Percentiles rank a stretch among this genome's conserved stretches.
phyloP scores from a whole-genome alignment of 1,284 basidiomycete genomes.

The Marasmius oreades region DNA sequence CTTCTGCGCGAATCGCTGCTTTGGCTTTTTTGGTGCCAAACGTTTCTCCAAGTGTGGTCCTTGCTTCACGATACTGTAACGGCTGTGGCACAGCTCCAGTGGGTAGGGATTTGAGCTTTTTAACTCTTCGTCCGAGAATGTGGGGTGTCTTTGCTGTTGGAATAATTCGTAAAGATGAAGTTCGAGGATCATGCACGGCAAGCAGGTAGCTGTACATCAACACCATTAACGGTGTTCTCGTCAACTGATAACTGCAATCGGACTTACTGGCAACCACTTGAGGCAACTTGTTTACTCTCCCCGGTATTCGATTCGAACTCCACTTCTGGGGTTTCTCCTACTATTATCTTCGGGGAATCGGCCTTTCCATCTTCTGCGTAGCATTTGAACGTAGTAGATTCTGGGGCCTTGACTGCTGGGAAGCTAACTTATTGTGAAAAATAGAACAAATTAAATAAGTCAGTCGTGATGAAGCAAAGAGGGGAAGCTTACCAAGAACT shows the following conservation, averaged over 20 bases:
- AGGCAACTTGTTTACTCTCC: conserved; percentile 47
- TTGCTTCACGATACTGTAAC: conserved; percentile 57
- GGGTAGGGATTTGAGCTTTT: conserved; percentile 73
- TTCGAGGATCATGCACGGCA: conserved; percentile 70
- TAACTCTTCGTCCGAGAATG: conserved; percentile 75
- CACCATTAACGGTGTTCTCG: conserved; percentile 8
- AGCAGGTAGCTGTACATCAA: conserved; percentile 52
- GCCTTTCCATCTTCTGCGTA: conserved; percentile 43
- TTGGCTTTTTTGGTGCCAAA: conserved; percentile 95
- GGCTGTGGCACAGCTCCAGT: conserved; percentile 45
- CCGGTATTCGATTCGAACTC: conserved; percentile 72
- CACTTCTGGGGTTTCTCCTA: conserved; percentile 41
- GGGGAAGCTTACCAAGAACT: conserved; percentile 55
- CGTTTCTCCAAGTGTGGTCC: conserved; percentile 80
- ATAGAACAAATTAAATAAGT: no score
- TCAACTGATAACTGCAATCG: conserved; percentile 18
- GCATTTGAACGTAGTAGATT: conserved; percentile 61
- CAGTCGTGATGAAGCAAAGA: conserved; percentile 8
- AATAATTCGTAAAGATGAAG: conserved; percentile 64
- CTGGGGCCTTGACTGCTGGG: conserved; percentile 62
- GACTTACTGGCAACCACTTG: conserved; percentile 59
- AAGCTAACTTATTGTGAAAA: conserved; percentile 57
- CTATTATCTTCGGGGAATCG: conserved; percentile 36
- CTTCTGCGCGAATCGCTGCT: conserved; percentile 76
- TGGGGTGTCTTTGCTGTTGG: conserved; percentile 63